Conservation (phyloP, 768 basidiomycete species). For the Strobilomyces confusus region DNA sequence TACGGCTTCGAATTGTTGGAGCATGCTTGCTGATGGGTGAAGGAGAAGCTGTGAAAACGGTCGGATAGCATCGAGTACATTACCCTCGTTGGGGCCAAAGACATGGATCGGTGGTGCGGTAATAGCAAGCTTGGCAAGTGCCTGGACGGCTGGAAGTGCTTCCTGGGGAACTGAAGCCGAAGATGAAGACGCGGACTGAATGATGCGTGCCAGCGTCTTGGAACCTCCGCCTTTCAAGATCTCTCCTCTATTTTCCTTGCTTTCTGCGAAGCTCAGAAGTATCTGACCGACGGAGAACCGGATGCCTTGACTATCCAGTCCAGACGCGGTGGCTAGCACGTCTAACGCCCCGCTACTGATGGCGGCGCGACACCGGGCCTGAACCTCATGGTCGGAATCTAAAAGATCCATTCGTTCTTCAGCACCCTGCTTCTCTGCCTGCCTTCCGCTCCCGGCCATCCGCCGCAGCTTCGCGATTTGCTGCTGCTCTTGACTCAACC, state of each 20-base stretch:
- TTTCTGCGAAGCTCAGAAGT: constrained; percentile 70
- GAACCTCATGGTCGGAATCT: constrained; percentile 68
- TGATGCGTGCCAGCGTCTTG: constrained; percentile 57
- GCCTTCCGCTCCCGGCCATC: constrained; percentile 56
- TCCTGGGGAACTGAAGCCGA: constrained; percentile 23
- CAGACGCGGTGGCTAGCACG: constrained; percentile 55
- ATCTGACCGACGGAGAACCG: constrained; percentile 56
- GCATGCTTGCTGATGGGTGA: constrained; percentile 59
- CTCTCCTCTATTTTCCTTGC: constrained; percentile 70
- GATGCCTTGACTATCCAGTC: constrained; percentile 61
- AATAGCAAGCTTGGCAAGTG: constrained; percentile 88
- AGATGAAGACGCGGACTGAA: constrained; percentile 43
- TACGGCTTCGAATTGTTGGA: constrained; percentile 88
- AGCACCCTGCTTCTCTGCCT: constrained; percentile 28
- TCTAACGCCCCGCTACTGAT: constrained; percentile 61
- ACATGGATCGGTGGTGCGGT: constrained; percentile 88
- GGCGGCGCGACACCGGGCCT: constrained; percentile 51
- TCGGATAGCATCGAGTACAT: constrained; percentile 76
- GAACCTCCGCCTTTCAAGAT: constrained; percentile 78
- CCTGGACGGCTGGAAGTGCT: constrained; percentile 67
- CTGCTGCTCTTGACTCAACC: constrained; percentile 72
- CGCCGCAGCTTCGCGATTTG: constrained; percentile 76
- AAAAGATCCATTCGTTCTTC: constrained; percentile 35
- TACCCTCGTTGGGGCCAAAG: constrained; percentile 80
- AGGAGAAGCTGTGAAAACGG: constrained; percentile 74